Evolutionary conservation across 306 rosid species (phyloP), one percentile per base, ranked within the genome.

Genomic region (Rosa chinensis): DNA sequence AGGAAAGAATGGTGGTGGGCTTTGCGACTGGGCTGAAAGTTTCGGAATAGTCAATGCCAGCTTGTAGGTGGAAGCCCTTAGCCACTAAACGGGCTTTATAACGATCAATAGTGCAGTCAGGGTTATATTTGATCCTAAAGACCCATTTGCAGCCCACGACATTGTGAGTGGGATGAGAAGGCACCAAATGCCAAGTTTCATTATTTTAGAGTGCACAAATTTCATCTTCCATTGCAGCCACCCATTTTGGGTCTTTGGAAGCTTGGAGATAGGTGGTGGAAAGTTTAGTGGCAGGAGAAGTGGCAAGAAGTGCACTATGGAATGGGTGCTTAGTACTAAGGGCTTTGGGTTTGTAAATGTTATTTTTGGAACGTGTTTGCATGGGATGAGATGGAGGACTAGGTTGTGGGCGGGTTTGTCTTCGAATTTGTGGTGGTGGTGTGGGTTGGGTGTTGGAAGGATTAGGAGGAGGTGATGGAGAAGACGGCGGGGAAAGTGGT

Each of bases 111-210:
- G 73, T 11, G 0, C 79, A 49, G 47, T 1, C 1, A 32, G 35
- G 2, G 2, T 32, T 1, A 32, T 32, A 32, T 32, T 32, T 32
- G 35, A 32, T 32, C 35, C 52, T 10, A 20, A 14, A 77, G 1
- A 77, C 75, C 74, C 74, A 77, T 40, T 77, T 77, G 28, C 70
- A 9, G 0, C 70, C 70, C 18, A 75, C 11, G 0, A 21, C n/a
- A 13, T 40, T 40, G 1, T 43, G 16, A 1, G 1, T 6, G 1
- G 0, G 6, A 0, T 47, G 1, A 5, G 70, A 8, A 2, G 66
- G 20, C 3, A 75, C 70, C 1, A 75, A 3, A 8, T 20, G 0
- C 42, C 55, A 75, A 0, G 70, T 75, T n/a, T 20, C 4, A 6
- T 37, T 75, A 0, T 6, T 4, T 0, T 3, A 1, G 8, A 75